Base-by-base conservation (phyloP, 2,329 filamentous ascomycete species). In the Coleophoma cylindrospora region DNA sequence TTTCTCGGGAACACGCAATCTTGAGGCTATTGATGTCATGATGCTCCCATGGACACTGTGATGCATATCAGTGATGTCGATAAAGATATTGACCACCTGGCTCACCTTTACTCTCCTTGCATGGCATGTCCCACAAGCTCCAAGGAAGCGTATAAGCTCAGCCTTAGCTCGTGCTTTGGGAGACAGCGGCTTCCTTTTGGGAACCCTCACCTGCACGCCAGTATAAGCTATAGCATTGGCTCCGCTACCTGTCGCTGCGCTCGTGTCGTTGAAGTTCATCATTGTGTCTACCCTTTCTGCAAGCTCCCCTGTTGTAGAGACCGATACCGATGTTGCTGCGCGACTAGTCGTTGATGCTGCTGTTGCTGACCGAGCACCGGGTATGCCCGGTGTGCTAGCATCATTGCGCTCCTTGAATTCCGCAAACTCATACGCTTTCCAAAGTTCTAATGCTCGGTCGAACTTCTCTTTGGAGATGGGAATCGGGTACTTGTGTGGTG, bases 1-100 rank as follows among this genome's bases (percentile, higher is more conserved):
- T 32, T 4, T 15, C 21, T 27, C 15, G 22, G 45, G 45, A 48
- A 9, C 47, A 50, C 6, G 53, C 44, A 17, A 10, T 45, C 47
- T 61, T 52, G n/a, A 65, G 58, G n/a, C 34, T 51, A 10, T 47
- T 49, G 17, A 61, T 56, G 34, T 65, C 62, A 43, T 63, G 60
- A 49, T 65, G 62, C 19, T 61, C 53, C 15, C 64, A 48, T 14
- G 58, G 57, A 47, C 62, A 65, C 61, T 63, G 12, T 1, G 19
- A 2, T 17, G 11, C 15, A 41, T 32, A 41, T n/a, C 19, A 48
- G 15, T 14, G 7, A 7, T n/a, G 17, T 48, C 34, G 7, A 40
- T 7, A 33, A 11, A 6, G n/a, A 34, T 34, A 9, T 11, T 15
- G 13, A n/a, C 8, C 14, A n/a, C 15, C 21, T 43, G 12, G 47